A percentile compares a stretch with the other conserved stretches of the same genome.
Evolutionary conservation across 179 eudicot species (phyloP).

Genomic region (Corrigiola litoralis): DNA sequence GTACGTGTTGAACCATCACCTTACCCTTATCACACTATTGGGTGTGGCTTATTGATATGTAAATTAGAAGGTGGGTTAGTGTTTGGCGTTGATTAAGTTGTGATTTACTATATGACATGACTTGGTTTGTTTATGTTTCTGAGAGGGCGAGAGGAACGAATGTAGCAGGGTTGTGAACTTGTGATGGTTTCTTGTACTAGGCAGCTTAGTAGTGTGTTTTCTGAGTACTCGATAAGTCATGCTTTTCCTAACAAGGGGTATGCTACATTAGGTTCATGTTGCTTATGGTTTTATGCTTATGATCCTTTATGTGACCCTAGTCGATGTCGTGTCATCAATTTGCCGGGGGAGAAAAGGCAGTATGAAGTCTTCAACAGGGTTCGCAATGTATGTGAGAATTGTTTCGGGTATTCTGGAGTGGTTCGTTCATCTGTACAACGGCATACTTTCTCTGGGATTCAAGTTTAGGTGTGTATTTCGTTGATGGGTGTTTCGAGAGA

Average conservation of each 20-base stretch:
- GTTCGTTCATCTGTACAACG: not conserved
- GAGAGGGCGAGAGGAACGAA: conserved; percentile 4
- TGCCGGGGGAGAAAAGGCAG: not conserved
- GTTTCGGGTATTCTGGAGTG: conserved; percentile 3
- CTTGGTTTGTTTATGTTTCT: conserved; percentile 3
- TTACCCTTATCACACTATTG: conserved; percentile 2
- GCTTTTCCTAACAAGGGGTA: conserved; percentile 7
- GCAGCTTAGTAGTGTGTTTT: not conserved
- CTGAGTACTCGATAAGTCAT: conserved; percentile 2
- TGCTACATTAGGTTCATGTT: conserved; percentile 15
- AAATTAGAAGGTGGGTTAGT: conserved; percentile 6
- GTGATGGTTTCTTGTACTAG: not conserved
- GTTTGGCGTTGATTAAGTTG: conserved; percentile 11
- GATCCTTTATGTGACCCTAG: conserved; percentile 6
- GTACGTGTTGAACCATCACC: conserved; percentile 9
- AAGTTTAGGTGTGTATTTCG: conserved; percentile 11
- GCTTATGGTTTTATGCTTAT: conserved; percentile 10
- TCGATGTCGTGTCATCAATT: conserved; percentile 10
- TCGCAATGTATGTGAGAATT: conserved; percentile 7
- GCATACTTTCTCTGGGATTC: conserved; percentile 1
- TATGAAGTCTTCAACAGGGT: conserved; percentile 3
- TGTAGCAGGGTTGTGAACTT: conserved; percentile 12
- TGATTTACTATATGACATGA: conserved; percentile 1
- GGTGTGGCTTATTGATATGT: conserved; percentile 15
- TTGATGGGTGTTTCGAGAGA: not conserved